Percentiles rank a stretch among this genome's conserved stretches.
Conservation (phyloP, 1,139 yeast genomes). For the Blastobotrys proliferans region DNA sequence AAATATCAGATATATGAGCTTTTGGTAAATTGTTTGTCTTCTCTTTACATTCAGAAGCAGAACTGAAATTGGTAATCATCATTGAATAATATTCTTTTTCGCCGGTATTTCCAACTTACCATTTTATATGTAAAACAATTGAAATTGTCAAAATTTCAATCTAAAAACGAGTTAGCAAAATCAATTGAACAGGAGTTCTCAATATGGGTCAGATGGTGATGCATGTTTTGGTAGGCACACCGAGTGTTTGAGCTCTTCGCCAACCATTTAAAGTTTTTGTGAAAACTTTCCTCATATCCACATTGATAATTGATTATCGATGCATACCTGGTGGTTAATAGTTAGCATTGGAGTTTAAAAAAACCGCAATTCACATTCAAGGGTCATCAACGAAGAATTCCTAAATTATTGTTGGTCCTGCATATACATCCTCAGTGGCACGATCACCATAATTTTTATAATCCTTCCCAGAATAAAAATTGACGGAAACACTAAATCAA, state of each 20-base stretch:
- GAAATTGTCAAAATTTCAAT: conserved; percentile 1
- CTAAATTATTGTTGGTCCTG: conserved; percentile 54
- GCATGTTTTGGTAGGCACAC: conserved; percentile 67
- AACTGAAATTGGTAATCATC: conserved; percentile 74
- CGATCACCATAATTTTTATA: conserved; percentile 27
- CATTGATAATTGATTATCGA: background rate
- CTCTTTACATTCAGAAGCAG: conserved; percentile 84
- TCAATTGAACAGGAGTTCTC: background rate
- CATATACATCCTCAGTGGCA: conserved; percentile 59
- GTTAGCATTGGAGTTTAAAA: background rate
- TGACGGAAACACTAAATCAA: no score
- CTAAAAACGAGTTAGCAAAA: background rate
- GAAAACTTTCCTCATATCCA: conserved; percentile 19
- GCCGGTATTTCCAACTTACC: background rate
- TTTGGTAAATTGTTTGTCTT: conserved; percentile 58
- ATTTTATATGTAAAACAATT: background rate
- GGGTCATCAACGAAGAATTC: conserved; percentile 66
- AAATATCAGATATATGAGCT: conserved; percentile 28
- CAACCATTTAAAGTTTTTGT: conserved; percentile 41
- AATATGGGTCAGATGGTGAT: conserved; percentile 81
- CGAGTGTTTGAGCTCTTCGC: conserved; percentile 43
- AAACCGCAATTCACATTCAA: background rate
- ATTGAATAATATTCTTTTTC: conserved; percentile 25
- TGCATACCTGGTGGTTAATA: background rate
- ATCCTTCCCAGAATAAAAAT: conserved; percentile 28